phyloP scores from a whole-genome alignment of 106 monocot species.

The Ottelia alismoides region DNA sequence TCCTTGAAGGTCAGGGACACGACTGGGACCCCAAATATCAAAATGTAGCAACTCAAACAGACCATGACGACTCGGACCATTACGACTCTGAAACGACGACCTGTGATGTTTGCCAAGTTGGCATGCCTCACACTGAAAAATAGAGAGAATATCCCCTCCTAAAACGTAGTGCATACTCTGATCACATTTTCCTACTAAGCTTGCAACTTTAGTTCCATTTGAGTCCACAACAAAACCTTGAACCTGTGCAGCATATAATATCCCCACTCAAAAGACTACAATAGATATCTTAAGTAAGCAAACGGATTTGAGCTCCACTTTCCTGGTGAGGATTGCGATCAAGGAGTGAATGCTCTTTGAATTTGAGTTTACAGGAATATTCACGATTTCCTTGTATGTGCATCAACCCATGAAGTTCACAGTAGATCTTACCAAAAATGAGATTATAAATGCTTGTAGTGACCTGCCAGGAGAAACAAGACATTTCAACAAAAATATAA shows the following conservation, averaged over 20 bases:
- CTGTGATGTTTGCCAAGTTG: too few species aligned
- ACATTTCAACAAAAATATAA: not conserved
- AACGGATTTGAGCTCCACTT: not conserved
- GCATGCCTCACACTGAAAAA: too few species aligned
- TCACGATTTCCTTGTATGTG: slow-evolving; percentile 45
- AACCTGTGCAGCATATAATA: slow-evolving; percentile 24
- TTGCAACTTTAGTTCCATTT: slow-evolving; percentile 35
- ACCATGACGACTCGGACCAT: too few species aligned
- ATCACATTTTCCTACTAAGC: slow-evolving; percentile 72
- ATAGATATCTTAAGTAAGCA: too few species aligned
- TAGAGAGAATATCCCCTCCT: slow-evolving; percentile 14
- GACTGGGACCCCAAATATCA: too few species aligned
- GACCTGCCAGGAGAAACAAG: slow-evolving; percentile 25
- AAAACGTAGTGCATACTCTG: slow-evolving; percentile 37
- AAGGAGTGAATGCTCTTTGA: slow-evolving; percentile 77
- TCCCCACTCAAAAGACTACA: too few species aligned
- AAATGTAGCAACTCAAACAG: too few species aligned
- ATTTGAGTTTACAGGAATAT: slow-evolving; percentile 75
- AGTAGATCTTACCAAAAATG: slow-evolving; percentile 73
- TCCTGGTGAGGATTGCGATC: slow-evolving; percentile 82
- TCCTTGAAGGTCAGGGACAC: too few species aligned
- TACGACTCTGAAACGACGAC: too few species aligned
- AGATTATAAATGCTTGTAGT: slow-evolving; percentile 86
- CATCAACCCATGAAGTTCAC: slow-evolving; percentile 85
- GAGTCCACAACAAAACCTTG: slow-evolving; percentile 66